phyloP scores from a whole-genome alignment of 129 eudicot genomes.

The Flaveria linearis region DNA sequence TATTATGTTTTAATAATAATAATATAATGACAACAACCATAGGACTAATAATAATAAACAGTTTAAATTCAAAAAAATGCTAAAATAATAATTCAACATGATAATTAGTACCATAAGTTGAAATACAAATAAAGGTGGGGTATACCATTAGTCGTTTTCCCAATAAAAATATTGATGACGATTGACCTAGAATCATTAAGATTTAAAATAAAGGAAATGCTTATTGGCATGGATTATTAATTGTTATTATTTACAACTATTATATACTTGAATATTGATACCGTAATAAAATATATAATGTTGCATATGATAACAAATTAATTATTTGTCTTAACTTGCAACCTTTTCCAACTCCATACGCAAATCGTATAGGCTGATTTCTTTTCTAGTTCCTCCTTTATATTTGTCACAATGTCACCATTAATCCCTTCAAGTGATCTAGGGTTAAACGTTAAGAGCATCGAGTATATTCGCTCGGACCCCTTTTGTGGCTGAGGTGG shows the following conservation, averaged over 20 bases:
- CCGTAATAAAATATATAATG: neutral
- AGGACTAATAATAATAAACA: neutral
- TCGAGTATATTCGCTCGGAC: no score
- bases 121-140: conserved; percentile 2
- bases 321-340: conserved; percentile 22
- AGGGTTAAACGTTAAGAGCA: neutral
- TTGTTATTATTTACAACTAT: neutral
- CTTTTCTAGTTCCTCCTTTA: neutral
- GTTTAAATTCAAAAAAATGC: no score
- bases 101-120: neutral
- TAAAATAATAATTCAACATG: neutral
- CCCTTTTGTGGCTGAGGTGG: no score
- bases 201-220: conserved; percentile 13
- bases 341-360: neutral
- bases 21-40: no score
- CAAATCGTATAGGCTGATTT: conserved; percentile 8
- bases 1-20: neutral
- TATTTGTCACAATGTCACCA: neutral
- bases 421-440: neutral
- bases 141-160: neutral
- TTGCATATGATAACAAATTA: conserved; percentile 23
- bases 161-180: conserved; percentile 22
- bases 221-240: neutral
- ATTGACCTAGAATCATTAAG: conserved; percentile 30
- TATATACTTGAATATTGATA: conserved; percentile 16